These are phyloP conservation scores for Dioszegia hungarica DNA, from an alignment of 768 basidiomycete species.

Conservation along the genomic window DNA sequence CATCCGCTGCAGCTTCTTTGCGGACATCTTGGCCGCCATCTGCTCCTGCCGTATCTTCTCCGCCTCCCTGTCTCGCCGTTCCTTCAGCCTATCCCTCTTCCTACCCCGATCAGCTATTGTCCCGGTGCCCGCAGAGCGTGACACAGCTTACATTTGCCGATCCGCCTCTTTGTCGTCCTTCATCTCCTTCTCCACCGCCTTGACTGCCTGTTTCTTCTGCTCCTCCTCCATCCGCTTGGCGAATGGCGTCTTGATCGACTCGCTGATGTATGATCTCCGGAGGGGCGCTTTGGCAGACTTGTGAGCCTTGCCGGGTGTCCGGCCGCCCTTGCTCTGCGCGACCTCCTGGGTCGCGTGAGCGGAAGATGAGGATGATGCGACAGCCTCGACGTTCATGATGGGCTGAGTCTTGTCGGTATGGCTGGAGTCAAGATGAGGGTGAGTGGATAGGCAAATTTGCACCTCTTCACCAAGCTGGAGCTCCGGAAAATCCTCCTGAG, in stretches of 20 bases:
- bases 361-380: conserved; percentile 19
- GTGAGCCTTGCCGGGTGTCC: conserved; percentile 35
- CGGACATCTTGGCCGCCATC: conserved; percentile 45
- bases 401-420: background rate
- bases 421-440: background rate
- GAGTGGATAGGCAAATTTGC: too few relatives aligned
- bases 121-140: background rate
- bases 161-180: conserved; percentile 42
- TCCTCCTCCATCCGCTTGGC: conserved; percentile 35
- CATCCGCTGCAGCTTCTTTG: conserved; percentile 48
- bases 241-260: conserved; percentile 37
- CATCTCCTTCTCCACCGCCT: conserved; percentile 42
- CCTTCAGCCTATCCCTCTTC: conserved; percentile 35
- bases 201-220: conserved; percentile 28
- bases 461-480: too few relatives aligned
- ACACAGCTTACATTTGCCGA: conserved; percentile 32
- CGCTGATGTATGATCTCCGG: conserved; percentile 35
- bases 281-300: conserved; percentile 29
- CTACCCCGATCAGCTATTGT: conserved; percentile 6
- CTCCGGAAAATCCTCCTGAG: background rate
- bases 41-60: conserved; percentile 44
- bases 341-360: conserved; percentile 13
- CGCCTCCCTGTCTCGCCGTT: conserved; percentile 38
- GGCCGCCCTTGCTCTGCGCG: conserved; percentile 23
- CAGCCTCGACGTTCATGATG: conserved; percentile 7